A percentile compares a stretch with the other conserved stretches of the same genome.
Evolutionary conservation across 352 stramenopile species (phyloP).

Genomic region (Globisporangium barbulae): DNA sequence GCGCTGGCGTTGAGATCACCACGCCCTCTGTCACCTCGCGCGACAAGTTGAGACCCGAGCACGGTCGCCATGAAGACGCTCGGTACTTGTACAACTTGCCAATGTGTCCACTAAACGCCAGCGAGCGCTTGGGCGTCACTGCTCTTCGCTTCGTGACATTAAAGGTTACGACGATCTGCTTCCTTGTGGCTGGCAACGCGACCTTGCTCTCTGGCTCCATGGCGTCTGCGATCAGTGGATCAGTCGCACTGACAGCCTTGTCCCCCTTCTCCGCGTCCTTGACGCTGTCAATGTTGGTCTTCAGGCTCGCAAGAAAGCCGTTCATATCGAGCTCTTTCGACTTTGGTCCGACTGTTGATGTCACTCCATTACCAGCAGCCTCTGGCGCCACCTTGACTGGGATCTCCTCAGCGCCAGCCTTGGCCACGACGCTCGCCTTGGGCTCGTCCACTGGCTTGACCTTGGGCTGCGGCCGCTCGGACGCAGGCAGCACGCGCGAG

Average conservation of each 20-base stretch:
- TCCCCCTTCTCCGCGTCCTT: slow-evolving; percentile 11
- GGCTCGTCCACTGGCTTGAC: slow-evolving; percentile 17
- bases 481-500: slow-evolving; percentile 55
- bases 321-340: slow-evolving; percentile 61
- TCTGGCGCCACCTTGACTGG: slow-evolving; percentile 12
- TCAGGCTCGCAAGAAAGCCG: slow-evolving; percentile 58
- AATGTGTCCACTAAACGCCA: slow-evolving; percentile 35
- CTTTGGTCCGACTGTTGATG: slow-evolving; percentile 12
- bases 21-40: slow-evolving; percentile 2
- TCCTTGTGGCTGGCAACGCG: not conserved
- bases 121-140: slow-evolving; percentile 21
- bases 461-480: slow-evolving; percentile 39
- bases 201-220: slow-evolving; percentile 13
- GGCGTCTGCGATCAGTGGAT: slow-evolving; percentile 8
- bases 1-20: not conserved
- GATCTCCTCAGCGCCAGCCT: slow-evolving; percentile 13
- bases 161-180: slow-evolving; percentile 36
- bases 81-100: slow-evolving; percentile 35
- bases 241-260: not conserved
- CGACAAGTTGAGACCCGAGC: slow-evolving; percentile 28
- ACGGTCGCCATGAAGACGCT: slow-evolving; percentile 20
- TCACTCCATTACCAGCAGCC: slow-evolving; percentile 7
- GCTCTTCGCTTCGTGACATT: slow-evolving; percentile 23
- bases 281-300: slow-evolving; percentile 30
- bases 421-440: slow-evolving; percentile 8